Evolutionary conservation across 2,329 filamentous ascomycete genomes (phyloP), one percentile per base, ranked within the genome.

Genomic region (Epichloe gansuensis): DNA sequence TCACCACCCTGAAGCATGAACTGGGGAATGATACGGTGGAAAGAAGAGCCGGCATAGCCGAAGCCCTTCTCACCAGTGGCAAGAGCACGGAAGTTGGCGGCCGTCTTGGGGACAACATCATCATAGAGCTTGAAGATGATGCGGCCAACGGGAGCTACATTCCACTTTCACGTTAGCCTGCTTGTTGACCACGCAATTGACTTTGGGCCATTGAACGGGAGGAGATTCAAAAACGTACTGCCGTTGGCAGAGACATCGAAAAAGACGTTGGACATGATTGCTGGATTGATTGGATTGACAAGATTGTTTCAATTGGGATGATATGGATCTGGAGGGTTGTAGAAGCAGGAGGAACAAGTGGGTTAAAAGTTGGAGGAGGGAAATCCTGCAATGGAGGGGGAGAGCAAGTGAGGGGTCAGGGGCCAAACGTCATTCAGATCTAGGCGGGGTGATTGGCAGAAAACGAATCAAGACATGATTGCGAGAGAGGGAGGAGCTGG

Each of bases 1-100:
- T 95, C 89, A 81, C 89, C 89, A 70, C 89, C 89, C 80, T 95
- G 89, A 63, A 95, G 84, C 89, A 95, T 95, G 80, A 95, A 95
- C 55, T 88, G 71, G 62, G 86, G 86, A 73, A 95, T 95, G 73
- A 95, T 84, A 64, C 89, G 88, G 81, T 95, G 89, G 85, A 95
- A 95, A 61, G 79, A 77, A 63, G 87, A 93, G 67, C 81, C 82
- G 70, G 80, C 71, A 78, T 94, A 95, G 63, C 88, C 87, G 71
- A 85, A 84, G 66, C 87, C 87, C 74, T 88, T 81, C 76, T 87
- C 79, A 61, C 77, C 78, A 58, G 83, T 89, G 84, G 85, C 89
- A 65, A 93, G 85, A 68, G 82, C 81, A 61, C 79, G 80, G 82
- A 94, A 94, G 82, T 93, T 91, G 70, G 79, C 76, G 61, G 80